Base-by-base conservation (phyloP, 2,329 filamentous ascomycete genomes). In the Cladosporium sp. region DNA sequence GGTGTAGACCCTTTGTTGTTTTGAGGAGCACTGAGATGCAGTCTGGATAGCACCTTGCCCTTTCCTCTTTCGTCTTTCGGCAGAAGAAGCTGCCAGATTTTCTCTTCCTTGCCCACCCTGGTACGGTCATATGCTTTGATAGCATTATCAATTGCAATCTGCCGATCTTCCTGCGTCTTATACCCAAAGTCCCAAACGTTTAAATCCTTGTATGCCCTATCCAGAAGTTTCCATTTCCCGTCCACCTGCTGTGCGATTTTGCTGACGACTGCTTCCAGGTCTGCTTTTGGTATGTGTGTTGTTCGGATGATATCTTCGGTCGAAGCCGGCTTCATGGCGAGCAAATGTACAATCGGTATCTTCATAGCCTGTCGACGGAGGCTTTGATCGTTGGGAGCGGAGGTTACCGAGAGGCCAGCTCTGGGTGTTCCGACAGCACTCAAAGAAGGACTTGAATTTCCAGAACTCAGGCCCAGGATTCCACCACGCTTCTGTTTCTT, bases 121-220 rank as follows among this genome's bases (percentile, higher is more conserved):
- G 83, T 77, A 55, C 85, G 79, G 70, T 88, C 85, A 69, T 84
- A 87, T 43, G 84, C 83, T 55, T 80, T 81, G 66, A 87, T 81
- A 56, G 84, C 84, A 71, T 82, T 82, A 62, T 86, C 81, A 65
- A 87, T 83, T 28, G 84, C 85, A 55, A 79, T 74, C 61, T 85
- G 76, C 17, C 84, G 78, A 59, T 86, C 82, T 49, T 82, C 78
- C 49, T 79, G 67, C 38, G 73, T 78, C 28, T 76, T 78, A 69
- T 86, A 88, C 12, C 77, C 77, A 66, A 87, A 87, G 7, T 78
- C 80, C 77, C 80, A 87, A 9, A 85, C 78, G 66, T 86, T 83
- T 61, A 88, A 73, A 55, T 87, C 84, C 65, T 82, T 83, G 69
- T 81, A 87, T 15, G 75, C 73, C 66, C 82, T 83, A 70, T 86